Conservation (phyloP, 2,329 filamentous ascomycete genomes). For the Ceratocystiopsis sp. region DNA sequence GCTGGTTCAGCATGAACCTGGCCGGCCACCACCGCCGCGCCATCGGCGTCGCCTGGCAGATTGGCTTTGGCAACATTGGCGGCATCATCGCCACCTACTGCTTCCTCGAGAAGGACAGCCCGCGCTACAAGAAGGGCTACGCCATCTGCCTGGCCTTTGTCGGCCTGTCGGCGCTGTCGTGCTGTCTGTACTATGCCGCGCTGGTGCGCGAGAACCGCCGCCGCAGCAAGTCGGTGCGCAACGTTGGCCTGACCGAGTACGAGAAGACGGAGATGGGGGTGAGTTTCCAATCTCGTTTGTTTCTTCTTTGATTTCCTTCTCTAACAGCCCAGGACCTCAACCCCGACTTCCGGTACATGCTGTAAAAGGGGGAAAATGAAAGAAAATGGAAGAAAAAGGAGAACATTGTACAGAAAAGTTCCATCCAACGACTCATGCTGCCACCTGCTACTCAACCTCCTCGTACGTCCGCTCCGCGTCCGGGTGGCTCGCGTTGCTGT, state of each 20-base stretch:
- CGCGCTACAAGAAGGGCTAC: constrained; percentile 55
- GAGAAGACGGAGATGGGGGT: constrained; percentile 25
- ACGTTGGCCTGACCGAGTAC: constrained; percentile 16
- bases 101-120: constrained; percentile 50
- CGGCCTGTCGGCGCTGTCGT: constrained; percentile 45
- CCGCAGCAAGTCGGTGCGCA: constrained; percentile 25
- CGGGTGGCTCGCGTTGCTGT: constrained; percentile 9
- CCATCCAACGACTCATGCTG: too few relatives aligned
- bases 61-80: constrained; percentile 64
- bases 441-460: neutral
- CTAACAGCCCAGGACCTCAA: constrained; percentile 15
- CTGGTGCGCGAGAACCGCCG: constrained; percentile 44
- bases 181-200: constrained; percentile 39
- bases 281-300: constrained; percentile 9
- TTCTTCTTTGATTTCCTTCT: neutral
- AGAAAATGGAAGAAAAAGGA: neutral
- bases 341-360: constrained; percentile 21
- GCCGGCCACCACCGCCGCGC: constrained; percentile 54
- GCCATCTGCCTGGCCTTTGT: constrained; percentile 61
- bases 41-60: constrained; percentile 59
- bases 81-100: constrained; percentile 62
- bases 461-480: constrained; percentile 2
- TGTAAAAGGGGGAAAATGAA: constrained; percentile 9
- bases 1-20: constrained; percentile 71
- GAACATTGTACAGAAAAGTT: neutral